Percentiles rank a stretch among this genome's conserved stretches.
Evolutionary conservation across 306 rosid genomes (phyloP).

Genomic region (Trifolium subterraneum): DNA sequence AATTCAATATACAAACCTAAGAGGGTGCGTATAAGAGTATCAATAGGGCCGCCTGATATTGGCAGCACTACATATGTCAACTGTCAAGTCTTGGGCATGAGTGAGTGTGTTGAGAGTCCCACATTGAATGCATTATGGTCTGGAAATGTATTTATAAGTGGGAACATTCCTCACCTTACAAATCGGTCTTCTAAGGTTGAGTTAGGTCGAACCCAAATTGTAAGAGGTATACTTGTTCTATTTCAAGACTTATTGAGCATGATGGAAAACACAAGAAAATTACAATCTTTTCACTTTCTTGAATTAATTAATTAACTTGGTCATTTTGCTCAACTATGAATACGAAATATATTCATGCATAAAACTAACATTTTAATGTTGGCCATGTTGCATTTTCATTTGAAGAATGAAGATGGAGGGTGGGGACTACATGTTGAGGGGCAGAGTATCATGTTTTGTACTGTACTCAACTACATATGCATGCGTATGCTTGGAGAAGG

Average conservation of each 20-base stretch:
- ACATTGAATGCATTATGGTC: background rate
- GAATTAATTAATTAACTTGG: background rate
- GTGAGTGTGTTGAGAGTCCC: background rate
- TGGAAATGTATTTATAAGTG: background rate
- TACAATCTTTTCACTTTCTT: background rate
- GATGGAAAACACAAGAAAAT: background rate
- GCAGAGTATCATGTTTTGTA: slow-evolving; percentile 63
- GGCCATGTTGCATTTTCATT: background rate
- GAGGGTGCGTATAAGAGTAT: background rate
- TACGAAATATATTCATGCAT: background rate
- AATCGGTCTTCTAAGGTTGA: background rate
- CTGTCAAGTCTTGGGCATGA: background rate
- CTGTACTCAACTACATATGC: slow-evolving; percentile 53
- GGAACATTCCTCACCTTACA: background rate
- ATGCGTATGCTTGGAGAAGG: slow-evolving; percentile 74
- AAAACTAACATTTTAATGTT: slow-evolving; percentile 2
- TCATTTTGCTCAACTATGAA: background rate
- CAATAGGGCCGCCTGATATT: no score
- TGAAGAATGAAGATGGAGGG: slow-evolving; percentile 78
- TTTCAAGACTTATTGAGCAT: background rate
- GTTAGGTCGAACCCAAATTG: background rate
- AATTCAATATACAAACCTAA: background rate
- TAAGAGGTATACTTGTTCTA: background rate
- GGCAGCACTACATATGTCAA: background rate
- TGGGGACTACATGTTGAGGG: slow-evolving; percentile 75